Percentiles rank a stretch among this genome's conserved stretches.
Evolutionary conservation across 169 alveolate species (phyloP).

Genomic region (Sarcocystis neurona): DNA sequence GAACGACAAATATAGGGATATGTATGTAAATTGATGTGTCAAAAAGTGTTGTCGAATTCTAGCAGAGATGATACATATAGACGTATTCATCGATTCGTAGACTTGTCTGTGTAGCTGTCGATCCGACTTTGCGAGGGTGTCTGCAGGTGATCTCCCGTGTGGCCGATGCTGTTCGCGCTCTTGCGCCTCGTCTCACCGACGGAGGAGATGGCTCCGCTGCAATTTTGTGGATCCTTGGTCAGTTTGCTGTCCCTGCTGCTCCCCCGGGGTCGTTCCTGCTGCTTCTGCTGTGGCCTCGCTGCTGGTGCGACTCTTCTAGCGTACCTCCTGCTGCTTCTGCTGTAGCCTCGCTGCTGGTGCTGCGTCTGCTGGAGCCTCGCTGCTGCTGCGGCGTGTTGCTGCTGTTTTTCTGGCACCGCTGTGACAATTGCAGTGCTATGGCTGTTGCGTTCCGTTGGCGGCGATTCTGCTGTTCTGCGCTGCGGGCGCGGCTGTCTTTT

Average conservation of each 20-base stretch:
- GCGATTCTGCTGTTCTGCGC: too few species aligned
- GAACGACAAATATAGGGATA: too few species aligned
- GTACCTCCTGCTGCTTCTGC: background rate
- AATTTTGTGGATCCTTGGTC: conserved; percentile 71
- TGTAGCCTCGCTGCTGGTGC: too few species aligned
- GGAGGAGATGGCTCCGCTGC: conserved; percentile 79
- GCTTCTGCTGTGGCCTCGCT: too few species aligned
- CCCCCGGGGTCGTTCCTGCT: background rate
- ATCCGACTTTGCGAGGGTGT: conserved; percentile 50
- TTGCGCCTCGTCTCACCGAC: conserved; percentile 29
- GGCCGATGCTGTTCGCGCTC: conserved; percentile 45
- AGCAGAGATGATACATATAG: too few species aligned
- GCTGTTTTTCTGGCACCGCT: too few species aligned
- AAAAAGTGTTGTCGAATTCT: too few species aligned
- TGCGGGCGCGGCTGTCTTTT: too few species aligned
- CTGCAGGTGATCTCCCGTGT: conserved; percentile 59
- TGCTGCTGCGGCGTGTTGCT: background rate
- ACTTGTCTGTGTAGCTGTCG: conserved; percentile 3
- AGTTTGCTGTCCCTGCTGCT: background rate
- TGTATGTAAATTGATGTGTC: too few species aligned
- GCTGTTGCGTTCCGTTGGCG: too few species aligned
- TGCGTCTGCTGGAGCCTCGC: background rate
- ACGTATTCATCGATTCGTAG: too few species aligned
- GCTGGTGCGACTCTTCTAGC: background rate
- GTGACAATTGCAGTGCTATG: too few species aligned